Conservation (phyloP, 352 stramenopile species). For the Globisporangium ultimum region DNA sequence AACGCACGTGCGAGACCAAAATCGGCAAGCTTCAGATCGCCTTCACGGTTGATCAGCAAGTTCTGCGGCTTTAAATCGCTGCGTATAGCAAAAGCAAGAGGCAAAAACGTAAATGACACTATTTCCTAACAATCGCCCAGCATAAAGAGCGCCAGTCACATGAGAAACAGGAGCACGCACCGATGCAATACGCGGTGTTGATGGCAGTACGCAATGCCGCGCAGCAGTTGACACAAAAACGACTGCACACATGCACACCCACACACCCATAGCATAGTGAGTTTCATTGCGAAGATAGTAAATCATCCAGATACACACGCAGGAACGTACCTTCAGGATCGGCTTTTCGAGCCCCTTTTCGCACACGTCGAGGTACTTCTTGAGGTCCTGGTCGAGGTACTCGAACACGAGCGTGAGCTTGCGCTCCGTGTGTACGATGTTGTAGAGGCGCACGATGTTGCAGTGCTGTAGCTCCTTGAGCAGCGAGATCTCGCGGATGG, state of each 20-base stretch:
- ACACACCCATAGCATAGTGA: not conserved
- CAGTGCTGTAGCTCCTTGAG: conserved; percentile 97
- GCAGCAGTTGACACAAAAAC: conserved; percentile 99
- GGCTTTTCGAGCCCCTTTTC: conserved; percentile 94
- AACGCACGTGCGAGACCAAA: conserved; percentile 99
- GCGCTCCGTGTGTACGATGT: conserved; percentile 99
- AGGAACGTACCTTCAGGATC: conserved; percentile 66
- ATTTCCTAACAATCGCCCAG: no score
- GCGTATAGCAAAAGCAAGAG: conserved; percentile 19
- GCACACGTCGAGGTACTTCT: conserved; percentile 99
- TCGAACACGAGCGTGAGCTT: conserved; percentile 99
- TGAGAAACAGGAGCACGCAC: conserved; percentile 22
- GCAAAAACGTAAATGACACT: no score
- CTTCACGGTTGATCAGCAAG: conserved; percentile 96
- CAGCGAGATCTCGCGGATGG: conserved; percentile 98
- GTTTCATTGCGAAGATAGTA: no score
- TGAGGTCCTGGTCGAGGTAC: conserved; percentile 99
- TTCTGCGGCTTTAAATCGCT: conserved; percentile 99
- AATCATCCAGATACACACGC: not conserved
- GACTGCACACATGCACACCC: conserved; percentile 32
- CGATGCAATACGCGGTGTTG: conserved; percentile 93
- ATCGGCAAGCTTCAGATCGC: conserved; percentile 99
- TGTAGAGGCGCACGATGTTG: conserved; percentile 99
- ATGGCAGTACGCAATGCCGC: conserved; percentile 99
- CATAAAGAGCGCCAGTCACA: no score